A percentile compares a stretch with the other conserved stretches of the same genome.
These are phyloP conservation scores for Trametes punicea DNA, from an alignment of 768 basidiomycete species.

Conservation along the genomic window DNA sequence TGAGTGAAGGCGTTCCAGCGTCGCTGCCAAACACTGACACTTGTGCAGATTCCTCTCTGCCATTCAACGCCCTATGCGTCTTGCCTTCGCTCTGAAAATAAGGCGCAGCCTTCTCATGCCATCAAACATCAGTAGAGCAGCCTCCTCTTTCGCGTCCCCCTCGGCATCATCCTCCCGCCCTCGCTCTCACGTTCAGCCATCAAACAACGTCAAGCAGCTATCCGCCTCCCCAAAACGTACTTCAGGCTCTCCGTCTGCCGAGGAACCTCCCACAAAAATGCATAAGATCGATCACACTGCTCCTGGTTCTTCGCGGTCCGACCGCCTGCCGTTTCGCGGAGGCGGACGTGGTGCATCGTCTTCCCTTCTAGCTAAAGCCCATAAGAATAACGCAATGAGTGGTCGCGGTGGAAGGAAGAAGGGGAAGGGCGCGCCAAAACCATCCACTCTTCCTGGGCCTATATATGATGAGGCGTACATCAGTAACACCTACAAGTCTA, in stretches of 20 bases:
- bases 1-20: not conserved
- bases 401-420: conserved; percentile 7
- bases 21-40: not conserved
- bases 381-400: conserved; percentile 19
- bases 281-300: conserved; percentile 15
- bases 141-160: conserved; percentile 21
- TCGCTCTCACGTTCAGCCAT: conserved; percentile 45
- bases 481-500: conserved; percentile 25
- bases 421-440: not conserved
- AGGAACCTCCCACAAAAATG: conserved; percentile 22
- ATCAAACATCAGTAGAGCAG: conserved; percentile 37
- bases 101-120: conserved; percentile 62
- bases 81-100: conserved; percentile 43
- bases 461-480: conserved; percentile 38
- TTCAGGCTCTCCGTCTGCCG: conserved; percentile 13
- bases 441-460: conserved; percentile 29
- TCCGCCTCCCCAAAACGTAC: conserved; percentile 12
- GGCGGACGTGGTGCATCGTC: conserved; percentile 12
- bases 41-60: conserved; percentile 10
- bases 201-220: conserved; percentile 20
- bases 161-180: conserved; percentile 23
- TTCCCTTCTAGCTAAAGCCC: conserved; percentile 18
- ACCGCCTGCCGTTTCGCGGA: not conserved
- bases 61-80: conserved; percentile 41
- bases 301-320: conserved; percentile 3